Evolutionary conservation across 768 basidiomycete species (phyloP).

Genomic region (Mycena maculata): DNA sequence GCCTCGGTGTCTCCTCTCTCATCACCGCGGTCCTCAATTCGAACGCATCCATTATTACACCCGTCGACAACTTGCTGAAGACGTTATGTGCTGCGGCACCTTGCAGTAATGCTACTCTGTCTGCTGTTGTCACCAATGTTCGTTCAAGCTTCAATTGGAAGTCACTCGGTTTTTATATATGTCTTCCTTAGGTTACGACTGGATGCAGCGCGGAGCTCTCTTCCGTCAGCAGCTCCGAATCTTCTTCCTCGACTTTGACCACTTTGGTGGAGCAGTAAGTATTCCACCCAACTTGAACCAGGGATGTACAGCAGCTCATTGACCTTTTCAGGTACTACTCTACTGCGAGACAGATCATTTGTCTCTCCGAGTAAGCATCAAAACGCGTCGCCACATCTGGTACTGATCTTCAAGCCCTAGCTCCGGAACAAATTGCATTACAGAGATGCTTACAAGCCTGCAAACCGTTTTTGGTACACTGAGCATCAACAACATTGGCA

Average conservation of each 20-base stretch:
- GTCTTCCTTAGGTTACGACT: slow-evolving; percentile 23
- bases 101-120: slow-evolving; percentile 64
- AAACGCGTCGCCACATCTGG: background rate
- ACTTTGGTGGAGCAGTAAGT: slow-evolving; percentile 61
- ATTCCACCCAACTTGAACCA: no score
- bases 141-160: slow-evolving; percentile 22
- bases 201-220: slow-evolving; percentile 58
- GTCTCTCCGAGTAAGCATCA: slow-evolving; percentile 70
- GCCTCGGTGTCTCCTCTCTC: slow-evolving; percentile 27
- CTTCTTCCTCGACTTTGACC: slow-evolving; percentile 42
- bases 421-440: slow-evolving; percentile 61
- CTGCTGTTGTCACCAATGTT: slow-evolving; percentile 57
- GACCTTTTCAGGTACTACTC: slow-evolving; percentile 71
- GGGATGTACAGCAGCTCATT: no score
- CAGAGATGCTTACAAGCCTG: slow-evolving; percentile 65
- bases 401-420: slow-evolving; percentile 35
- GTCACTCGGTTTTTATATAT: background rate
- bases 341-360: slow-evolving; percentile 63
- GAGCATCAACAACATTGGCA: slow-evolving; percentile 45
- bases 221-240: slow-evolving; percentile 41
- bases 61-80: slow-evolving; percentile 62
- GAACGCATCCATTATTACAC: slow-evolving; percentile 49
- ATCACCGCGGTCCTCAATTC: slow-evolving; percentile 8
- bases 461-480: slow-evolving; percentile 56
- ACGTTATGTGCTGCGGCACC: slow-evolving; percentile 59